Base-by-base conservation (phyloP, 176 grass and related monocot species). In the Raddia distichophylla region DNA sequence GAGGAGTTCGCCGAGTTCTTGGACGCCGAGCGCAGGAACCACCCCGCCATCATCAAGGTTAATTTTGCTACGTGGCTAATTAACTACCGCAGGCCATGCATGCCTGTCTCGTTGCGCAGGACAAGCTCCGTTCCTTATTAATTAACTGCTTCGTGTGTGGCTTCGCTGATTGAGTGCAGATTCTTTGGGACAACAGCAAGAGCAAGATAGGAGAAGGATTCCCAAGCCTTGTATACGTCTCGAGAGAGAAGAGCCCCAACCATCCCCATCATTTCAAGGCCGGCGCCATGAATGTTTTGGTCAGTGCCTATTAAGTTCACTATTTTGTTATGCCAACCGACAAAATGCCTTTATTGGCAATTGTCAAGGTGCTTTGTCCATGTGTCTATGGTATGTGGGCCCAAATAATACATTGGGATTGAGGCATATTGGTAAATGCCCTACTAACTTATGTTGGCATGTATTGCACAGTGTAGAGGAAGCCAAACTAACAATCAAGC, bases 231-330 rank as follows among this genome's bases (percentile, higher is more conserved):
- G 42, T 93, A 15, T 93, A 93, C 80, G 22, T 93, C 61, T 73
- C 91, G 0, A 71, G 88, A 71, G 88, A 93, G 34, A 93, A 88
- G 51, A 80, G 69, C 19, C 78, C 82, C 49, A 5, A 13, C 13
- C 65, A 76, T 35, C 57, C 55, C 10, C 88, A 93, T 69, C 75
- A 90, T 37, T 90, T 72, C 69, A 90, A 90, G 60, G 88, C 91
- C 46, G 88, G 88, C 0, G 88, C 88, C 50, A 88, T 90, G 88
- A 86, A 93, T 27, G 82, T 62, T 74, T 69, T 93, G 82, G 88
- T 90, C 40, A 46, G 51, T 82, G 2, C 5, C 14, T 11, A 19
- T 37, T 27, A 27, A 27, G 0, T 27, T 27, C 27, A 27, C 27
- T 27, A 27, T 27, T 27, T 27, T 27, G 27, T 27, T 27, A 27